phyloP scores from a whole-genome alignment of 306 rosid genomes.

The Comarum palustre region DNA sequence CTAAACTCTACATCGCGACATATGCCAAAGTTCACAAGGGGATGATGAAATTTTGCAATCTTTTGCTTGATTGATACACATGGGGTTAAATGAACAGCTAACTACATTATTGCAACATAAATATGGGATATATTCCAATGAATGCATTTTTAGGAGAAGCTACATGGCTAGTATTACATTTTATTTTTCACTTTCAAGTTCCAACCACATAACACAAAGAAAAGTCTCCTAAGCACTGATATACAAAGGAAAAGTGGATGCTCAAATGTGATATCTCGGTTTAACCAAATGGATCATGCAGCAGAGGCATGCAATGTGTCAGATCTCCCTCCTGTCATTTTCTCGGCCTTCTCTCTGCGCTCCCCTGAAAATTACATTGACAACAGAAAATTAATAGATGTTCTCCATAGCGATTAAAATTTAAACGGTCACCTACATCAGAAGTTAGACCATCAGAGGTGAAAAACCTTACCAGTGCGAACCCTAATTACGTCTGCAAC shows the following conservation, averaged over 20 bases:
- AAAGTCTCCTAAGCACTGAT: conserved; percentile 8
- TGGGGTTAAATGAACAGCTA: not conserved
- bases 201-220: not conserved
- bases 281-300: conserved; percentile 19
- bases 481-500: conserved; percentile 73
- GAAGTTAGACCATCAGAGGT: conserved; percentile 1
- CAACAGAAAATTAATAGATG: not conserved
- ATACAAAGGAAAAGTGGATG: conserved; percentile 10
- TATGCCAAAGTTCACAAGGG: not conserved
- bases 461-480: conserved; percentile 68
- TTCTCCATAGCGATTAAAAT: not conserved
- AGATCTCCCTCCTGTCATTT: conserved; percentile 65
- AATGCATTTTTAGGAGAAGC: not conserved
- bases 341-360: conserved; percentile 78
- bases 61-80: not conserved
- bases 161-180: not conserved
- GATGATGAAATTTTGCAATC: not conserved
- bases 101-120: not conserved
- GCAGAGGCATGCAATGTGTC: conserved; percentile 31
- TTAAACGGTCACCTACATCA: not conserved
- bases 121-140: not conserved
- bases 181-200: conserved; percentile 6
- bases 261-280: not conserved
- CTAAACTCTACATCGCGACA: not conserved
- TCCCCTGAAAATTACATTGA: conserved; percentile 50